Evolutionary conservation across 106 monocot genomes (phyloP).

Genomic region (Platanthera zijinensis): DNA sequence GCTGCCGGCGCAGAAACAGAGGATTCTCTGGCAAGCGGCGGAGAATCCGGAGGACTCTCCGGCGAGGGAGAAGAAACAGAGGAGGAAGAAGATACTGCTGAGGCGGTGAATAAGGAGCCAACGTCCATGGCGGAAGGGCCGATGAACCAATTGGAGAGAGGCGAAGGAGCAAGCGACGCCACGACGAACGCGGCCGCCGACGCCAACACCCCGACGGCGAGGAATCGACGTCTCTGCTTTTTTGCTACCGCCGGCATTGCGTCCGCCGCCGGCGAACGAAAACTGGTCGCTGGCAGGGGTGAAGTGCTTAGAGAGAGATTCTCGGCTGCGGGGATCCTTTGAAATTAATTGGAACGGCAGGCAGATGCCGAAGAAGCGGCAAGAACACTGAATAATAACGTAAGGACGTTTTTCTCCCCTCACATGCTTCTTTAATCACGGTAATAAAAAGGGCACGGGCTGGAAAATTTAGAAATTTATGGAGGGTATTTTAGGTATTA

Average conservation of each 20-base stretch:
- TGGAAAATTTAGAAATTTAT: too few relatives aligned
- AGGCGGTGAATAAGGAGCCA: neutral
- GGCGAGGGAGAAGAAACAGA: too few relatives aligned
- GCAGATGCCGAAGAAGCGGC: neutral
- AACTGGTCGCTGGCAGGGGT: too few relatives aligned
- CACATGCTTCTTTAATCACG: neutral
- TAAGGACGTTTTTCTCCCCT: neutral
- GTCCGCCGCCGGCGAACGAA: too few relatives aligned
- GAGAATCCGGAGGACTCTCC: too few relatives aligned
- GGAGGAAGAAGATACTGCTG: neutral
- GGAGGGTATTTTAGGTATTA: too few relatives aligned
- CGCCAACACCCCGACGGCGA: neutral
- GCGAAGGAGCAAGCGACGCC: neutral
- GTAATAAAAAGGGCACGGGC: too few relatives aligned
- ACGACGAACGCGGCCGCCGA: conserved; percentile 2
- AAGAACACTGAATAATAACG: neutral
- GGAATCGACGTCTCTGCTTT: neutral
- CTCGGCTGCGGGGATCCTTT: neutral
- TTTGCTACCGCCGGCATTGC: neutral
- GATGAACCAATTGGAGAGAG: neutral
- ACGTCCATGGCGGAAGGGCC: neutral
- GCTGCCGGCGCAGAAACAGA: too few relatives aligned
- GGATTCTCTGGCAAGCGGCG: neutral
- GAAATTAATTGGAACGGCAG: neutral
- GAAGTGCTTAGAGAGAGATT: neutral